Evolutionary conservation across 2,329 filamentous ascomycete species (phyloP), one percentile per base, ranked within the genome.

Genomic region (Trichoderma atroviride): DNA sequence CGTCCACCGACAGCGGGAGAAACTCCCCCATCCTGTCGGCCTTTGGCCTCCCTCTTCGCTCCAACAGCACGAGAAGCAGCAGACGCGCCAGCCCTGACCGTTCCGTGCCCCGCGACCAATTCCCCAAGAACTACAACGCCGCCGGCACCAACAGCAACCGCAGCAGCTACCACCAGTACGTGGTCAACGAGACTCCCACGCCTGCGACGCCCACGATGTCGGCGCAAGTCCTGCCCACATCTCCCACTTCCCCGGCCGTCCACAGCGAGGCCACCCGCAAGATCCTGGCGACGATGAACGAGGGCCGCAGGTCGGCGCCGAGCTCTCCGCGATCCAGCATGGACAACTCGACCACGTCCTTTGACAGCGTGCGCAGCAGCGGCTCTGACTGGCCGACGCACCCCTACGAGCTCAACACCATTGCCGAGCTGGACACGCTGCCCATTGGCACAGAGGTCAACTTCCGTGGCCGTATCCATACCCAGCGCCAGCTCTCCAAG

Each of bases 401-500:
- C 58, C 80, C 80, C n/a, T 74, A 76, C 40, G 80, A 82, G 71
- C 75, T 82, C 73, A 81, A 79, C 71, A 77, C 79, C 31, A 77
- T 82, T 50, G 71, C 76, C 22, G 76, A 81, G 74, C 76, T 81
- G 57, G 79, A 80, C 69, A 66, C 70, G 47, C 72, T 81, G 16
- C 79, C 80, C 16, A 67, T 81, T 13, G 81, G 80, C 55, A 79
- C 79, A 22, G 78, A 80, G 60, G 79, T 83, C 60, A 81, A 79
- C 64, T 82, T 83, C 70, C 77, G 81, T 68, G 81, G 80, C 47
- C 78, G 80, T 58, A 81, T 81, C 52, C 75, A 80, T 72, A 92
- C 94, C 69, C 85, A 96, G 70, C 89, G 94, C 58, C 91, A 91
- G 74, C 87, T 97, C 82, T 95, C 93, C 77, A 87, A 92, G 74